Conservation (phyloP, 2,329 filamentous ascomycete species). For the Mycosphaerella arachidis region DNA sequence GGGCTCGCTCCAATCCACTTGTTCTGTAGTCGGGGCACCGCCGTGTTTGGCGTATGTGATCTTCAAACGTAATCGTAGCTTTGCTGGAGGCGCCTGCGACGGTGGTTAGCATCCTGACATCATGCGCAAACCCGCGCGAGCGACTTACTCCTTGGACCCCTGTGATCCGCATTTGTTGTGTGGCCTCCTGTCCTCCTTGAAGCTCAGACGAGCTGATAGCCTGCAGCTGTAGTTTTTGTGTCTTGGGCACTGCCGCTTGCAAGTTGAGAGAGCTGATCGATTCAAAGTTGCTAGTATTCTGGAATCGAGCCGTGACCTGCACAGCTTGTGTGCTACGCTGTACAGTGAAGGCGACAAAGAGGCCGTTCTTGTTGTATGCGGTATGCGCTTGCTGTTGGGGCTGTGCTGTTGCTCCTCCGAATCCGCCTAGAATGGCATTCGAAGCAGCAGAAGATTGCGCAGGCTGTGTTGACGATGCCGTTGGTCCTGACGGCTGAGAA, state of each 20-base stretch:
- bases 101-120: constrained; percentile 11
- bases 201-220: constrained; percentile 80
- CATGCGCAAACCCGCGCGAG: not conserved
- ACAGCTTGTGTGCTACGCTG: constrained; percentile 77
- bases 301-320: constrained; percentile 79
- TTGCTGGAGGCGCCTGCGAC: constrained; percentile 61
- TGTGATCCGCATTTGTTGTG: constrained; percentile 83
- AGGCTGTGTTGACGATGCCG: constrained; percentile 30
- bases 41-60: constrained; percentile 72
- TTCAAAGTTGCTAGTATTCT: constrained; percentile 58
- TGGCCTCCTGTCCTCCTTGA: constrained; percentile 72
- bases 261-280: constrained; percentile 71
- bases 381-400: constrained; percentile 51
- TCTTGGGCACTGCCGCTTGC: constrained; percentile 94
- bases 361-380: constrained; percentile 82
- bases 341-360: constrained; percentile 74
- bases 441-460: constrained; percentile 33
- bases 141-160: constrained; percentile 81
- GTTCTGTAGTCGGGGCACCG: constrained; percentile 71
- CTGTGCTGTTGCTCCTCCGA: constrained; percentile 46
- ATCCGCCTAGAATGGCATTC: constrained; percentile 42
- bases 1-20: constrained; percentile 95
- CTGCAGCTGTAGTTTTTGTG: constrained; percentile 87
- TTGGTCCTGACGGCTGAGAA: constrained; percentile 36
- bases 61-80: constrained; percentile 76